Conservation (phyloP, 2,329 filamentous ascomycete genomes). For the Beauveria medogensis region DNA sequence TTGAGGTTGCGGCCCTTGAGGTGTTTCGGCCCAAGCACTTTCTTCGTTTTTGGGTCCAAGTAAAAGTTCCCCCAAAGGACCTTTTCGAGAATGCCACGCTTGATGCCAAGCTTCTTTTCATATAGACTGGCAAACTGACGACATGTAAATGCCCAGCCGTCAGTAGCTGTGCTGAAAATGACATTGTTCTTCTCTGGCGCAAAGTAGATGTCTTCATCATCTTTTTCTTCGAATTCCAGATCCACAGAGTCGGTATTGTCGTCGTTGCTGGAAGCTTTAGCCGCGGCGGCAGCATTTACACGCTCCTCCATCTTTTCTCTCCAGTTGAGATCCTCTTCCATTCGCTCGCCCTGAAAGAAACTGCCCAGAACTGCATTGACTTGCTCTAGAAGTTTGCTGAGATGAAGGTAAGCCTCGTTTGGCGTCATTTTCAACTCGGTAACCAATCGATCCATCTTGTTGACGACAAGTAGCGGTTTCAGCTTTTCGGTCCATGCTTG, state of each 20-base stretch:
- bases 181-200: slow-evolving; percentile 98
- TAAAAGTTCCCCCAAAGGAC: slow-evolving; percentile 97
- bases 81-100: slow-evolving; percentile 78
- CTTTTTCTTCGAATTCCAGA: slow-evolving; percentile 73
- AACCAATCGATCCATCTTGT: slow-evolving; percentile 94
- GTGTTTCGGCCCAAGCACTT: slow-evolving; percentile 83
- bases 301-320: slow-evolving; percentile 85
- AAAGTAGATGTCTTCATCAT: slow-evolving; percentile 97
- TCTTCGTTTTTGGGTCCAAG: slow-evolving; percentile 92
- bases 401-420: slow-evolving; percentile 77
- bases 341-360: slow-evolving; percentile 95
- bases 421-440: slow-evolving; percentile 94
- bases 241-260: slow-evolving; percentile 49
- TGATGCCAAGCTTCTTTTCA: slow-evolving; percentile 95
- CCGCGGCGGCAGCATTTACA: slow-evolving; percentile 60
- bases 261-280: slow-evolving; percentile 43
- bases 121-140: slow-evolving; percentile 89
- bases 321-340: slow-evolving; percentile 98
- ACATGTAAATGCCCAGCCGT: slow-evolving; percentile 98
- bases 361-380: slow-evolving; percentile 96
- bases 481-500: slow-evolving; percentile 95
- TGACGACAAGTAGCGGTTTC: slow-evolving; percentile 89
- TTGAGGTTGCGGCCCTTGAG: slow-evolving; percentile 86
- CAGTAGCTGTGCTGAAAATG: slow-evolving; percentile 94
- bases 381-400: slow-evolving; percentile 85